Percentiles rank a stretch among this genome's conserved stretches.
These are phyloP conservation scores for Erythrophleum fordii DNA, from an alignment of 306 rosid species.

Conservation along the genomic window DNA sequence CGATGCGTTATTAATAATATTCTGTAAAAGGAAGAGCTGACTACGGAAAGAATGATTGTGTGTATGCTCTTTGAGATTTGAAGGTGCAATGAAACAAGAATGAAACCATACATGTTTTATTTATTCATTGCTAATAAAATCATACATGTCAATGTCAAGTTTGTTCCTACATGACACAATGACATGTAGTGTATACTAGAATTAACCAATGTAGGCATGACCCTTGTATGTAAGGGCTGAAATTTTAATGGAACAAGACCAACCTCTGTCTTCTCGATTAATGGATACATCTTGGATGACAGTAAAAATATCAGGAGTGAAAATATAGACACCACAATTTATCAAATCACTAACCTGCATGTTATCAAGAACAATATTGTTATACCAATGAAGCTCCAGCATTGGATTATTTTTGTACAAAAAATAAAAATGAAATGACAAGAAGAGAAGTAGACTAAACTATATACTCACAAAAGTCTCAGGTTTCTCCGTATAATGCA, in stretches of 20 bases:
- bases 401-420: too few relatives aligned
- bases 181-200: too few relatives aligned
- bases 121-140: not conserved
- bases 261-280: constrained; percentile 72
- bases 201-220: constrained; percentile 8
- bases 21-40: constrained; percentile 1
- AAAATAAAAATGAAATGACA: not conserved
- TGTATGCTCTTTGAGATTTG: not conserved
- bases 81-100: not conserved
- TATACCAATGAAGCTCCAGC: not conserved
- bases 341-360: constrained; percentile 72
- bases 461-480: constrained; percentile 81
- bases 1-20: not conserved
- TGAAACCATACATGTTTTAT: not conserved
- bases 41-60: not conserved
- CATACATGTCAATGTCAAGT: not conserved
- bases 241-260: not conserved
- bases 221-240: not conserved
- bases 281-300: constrained; percentile 57
- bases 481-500: constrained; percentile 98
- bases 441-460: constrained; percentile 28
- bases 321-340: constrained; percentile 70
- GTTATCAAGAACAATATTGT: constrained; percentile 9
- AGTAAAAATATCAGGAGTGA: constrained; percentile 60
- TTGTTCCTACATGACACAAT: not conserved